Evolutionary conservation across 352 stramenopile species (phyloP).

Genomic region (Saprolegnia parasitica): DNA sequence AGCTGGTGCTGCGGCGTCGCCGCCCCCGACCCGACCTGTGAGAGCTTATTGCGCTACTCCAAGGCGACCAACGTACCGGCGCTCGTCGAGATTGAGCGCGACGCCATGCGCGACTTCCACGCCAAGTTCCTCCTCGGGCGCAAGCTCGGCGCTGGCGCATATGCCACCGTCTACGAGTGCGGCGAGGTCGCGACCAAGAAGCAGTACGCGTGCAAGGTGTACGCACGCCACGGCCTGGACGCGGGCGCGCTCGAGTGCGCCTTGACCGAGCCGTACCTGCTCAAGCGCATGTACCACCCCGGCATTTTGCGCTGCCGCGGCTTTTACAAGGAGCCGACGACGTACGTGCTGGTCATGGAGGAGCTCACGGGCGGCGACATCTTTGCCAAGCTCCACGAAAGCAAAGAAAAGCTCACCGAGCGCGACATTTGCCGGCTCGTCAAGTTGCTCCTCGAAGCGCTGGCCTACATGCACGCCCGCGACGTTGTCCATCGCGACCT

Average conservation of each 20-base stretch:
- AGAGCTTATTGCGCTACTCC: not conserved
- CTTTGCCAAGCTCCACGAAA: slow-evolving; percentile 93
- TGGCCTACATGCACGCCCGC: slow-evolving; percentile 90
- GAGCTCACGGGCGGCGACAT: slow-evolving; percentile 87
- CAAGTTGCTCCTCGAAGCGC: slow-evolving; percentile 84
- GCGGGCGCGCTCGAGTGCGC: slow-evolving; percentile 18
- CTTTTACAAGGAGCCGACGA: slow-evolving; percentile 68
- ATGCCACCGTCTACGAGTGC: slow-evolving; percentile 75
- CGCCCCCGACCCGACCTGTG: no score
- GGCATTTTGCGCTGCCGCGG: slow-evolving; percentile 69
- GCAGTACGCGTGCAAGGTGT: slow-evolving; percentile 38
- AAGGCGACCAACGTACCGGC: slow-evolving; percentile 1
- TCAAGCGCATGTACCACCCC: slow-evolving; percentile 66
- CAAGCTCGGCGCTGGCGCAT: slow-evolving; percentile 81
- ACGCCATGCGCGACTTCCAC: slow-evolving; percentile 15
- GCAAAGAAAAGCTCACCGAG: slow-evolving; percentile 91
- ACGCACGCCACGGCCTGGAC: slow-evolving; percentile 10
- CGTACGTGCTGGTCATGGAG: slow-evolving; percentile 79
- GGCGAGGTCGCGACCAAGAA: slow-evolving; percentile 61
- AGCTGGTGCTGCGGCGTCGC: no score
- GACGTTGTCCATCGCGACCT: slow-evolving; percentile 91
- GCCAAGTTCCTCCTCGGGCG: slow-evolving; percentile 44
- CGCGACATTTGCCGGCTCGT: slow-evolving; percentile 90
- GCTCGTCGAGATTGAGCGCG: slow-evolving; percentile 16
- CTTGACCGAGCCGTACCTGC: slow-evolving; percentile 44